Evolutionary conservation across 2,329 filamentous ascomycete species (phyloP).

Genomic region (Ceratocystiopsis sp.): DNA sequence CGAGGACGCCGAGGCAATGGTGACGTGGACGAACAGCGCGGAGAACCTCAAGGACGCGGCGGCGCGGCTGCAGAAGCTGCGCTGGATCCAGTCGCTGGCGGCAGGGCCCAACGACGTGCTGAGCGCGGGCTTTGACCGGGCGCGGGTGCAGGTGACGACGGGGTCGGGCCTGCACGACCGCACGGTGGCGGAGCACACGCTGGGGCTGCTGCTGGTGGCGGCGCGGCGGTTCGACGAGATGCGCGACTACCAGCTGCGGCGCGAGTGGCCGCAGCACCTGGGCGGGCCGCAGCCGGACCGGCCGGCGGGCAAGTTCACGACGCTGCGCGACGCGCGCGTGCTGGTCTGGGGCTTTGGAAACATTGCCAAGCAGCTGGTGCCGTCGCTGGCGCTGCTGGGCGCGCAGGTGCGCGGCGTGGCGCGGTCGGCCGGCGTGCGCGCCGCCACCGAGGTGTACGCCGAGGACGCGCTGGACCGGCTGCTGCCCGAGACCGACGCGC

Average conservation of each 20-base stretch:
- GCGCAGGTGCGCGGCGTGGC: slow-evolving; percentile 43
- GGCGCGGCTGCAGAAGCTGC: slow-evolving; percentile 22
- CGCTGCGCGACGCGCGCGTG: slow-evolving; percentile 24
- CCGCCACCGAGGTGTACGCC: slow-evolving; percentile 24
- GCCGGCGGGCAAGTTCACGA: slow-evolving; percentile 24
- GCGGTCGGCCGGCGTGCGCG: slow-evolving; percentile 35
- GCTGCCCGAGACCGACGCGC: slow-evolving; percentile 25
- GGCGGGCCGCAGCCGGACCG: slow-evolving; percentile 22
- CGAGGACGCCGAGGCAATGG: slow-evolving; percentile 26
- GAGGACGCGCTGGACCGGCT: slow-evolving; percentile 22
- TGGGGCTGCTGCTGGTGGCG: slow-evolving; percentile 23
- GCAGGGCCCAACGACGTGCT: slow-evolving; percentile 34
- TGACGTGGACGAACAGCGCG: slow-evolving; percentile 27
- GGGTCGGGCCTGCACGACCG: slow-evolving; percentile 30
- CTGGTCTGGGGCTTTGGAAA: slow-evolving; percentile 32
- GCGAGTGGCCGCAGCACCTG: slow-evolving; percentile 27
- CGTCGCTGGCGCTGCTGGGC: slow-evolving; percentile 26
- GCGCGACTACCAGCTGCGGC: slow-evolving; percentile 27
- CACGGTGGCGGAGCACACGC: slow-evolving; percentile 30
- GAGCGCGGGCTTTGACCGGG: slow-evolving; percentile 24
- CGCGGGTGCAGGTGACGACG: slow-evolving; percentile 22
- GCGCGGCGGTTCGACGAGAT: slow-evolving; percentile 25
- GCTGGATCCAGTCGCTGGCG: slow-evolving; percentile 32
- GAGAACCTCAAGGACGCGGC: slow-evolving; percentile 27
- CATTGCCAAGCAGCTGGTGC: slow-evolving; percentile 27